Evolutionary conservation across 768 basidiomycete species (phyloP).

Genomic region (Tubosaeta sp.): DNA sequence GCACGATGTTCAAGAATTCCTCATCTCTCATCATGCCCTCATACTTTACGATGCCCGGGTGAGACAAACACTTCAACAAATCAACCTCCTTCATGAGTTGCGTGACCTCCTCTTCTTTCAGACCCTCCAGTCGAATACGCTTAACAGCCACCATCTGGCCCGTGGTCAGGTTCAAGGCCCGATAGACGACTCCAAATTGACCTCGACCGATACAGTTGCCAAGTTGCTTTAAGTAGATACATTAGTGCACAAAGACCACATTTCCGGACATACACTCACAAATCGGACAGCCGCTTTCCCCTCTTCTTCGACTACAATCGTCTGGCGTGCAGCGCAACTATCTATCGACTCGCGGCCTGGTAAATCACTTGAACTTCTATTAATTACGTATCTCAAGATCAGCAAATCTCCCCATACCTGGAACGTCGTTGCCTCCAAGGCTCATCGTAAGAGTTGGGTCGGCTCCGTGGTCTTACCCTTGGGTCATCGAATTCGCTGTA

Average conservation of each 20-base stretch:
- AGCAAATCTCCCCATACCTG: conserved; percentile 69
- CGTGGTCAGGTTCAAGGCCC: conserved; percentile 88
- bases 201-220: conserved; percentile 97
- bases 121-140: conserved; percentile 83
- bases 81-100: conserved; percentile 95
- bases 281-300: conserved; percentile 77
- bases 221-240: conserved; percentile 64
- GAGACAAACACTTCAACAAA: conserved; percentile 82
- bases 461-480: conserved; percentile 45
- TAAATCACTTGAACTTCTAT: conserved; percentile 64
- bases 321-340: conserved; percentile 59
- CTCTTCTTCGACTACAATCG: conserved; percentile 74
- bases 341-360: conserved; percentile 58
- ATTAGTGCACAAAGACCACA: conserved; percentile 9
- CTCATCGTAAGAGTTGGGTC: conserved; percentile 70
- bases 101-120: conserved; percentile 85
- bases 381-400: conserved; percentile 50
- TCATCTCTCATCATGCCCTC: conserved; percentile 93
- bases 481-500: conserved; percentile 69
- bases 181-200: conserved; percentile 95
- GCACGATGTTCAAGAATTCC: conserved; percentile 84
- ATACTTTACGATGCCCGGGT: conserved; percentile 96
- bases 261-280: conserved; percentile 46
- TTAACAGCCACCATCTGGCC: conserved; percentile 99
- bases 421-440: conserved; percentile 52